Evolutionary conservation across 805 yeast species (phyloP).

Genomic region (Cyberlindnera maritima): DNA sequence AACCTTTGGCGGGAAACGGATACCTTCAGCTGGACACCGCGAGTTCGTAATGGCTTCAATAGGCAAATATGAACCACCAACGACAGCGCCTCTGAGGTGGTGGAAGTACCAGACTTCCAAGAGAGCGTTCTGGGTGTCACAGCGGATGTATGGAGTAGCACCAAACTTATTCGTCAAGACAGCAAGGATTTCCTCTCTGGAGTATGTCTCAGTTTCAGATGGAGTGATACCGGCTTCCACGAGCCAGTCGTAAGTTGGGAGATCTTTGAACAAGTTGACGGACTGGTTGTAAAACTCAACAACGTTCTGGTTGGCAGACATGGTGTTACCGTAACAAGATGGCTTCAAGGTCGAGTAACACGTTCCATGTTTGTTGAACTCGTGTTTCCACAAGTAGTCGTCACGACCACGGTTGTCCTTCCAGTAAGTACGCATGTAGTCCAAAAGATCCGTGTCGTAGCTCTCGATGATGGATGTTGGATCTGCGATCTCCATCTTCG

Average conservation of each 20-base stretch:
- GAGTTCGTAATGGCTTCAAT: conserved; percentile 55
- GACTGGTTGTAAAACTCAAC: conserved; percentile 17
- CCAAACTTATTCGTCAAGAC: conserved; percentile 13
- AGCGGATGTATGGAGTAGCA: conserved; percentile 17
- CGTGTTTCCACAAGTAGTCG: conserved; percentile 22
- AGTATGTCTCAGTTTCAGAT: conserved; percentile 10
- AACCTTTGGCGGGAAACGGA: conserved; percentile 53
- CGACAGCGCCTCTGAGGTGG: conserved; percentile 67
- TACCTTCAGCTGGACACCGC: conserved; percentile 68
- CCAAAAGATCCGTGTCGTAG: conserved; percentile 42
- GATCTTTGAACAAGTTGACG: conserved; percentile 7
- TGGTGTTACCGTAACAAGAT: conserved; percentile 12
- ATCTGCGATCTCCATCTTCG: conserved; percentile 47
- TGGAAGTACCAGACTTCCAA: conserved; percentile 38
- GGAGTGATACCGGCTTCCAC: conserved; percentile 18
- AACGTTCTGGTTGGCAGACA: conserved; percentile 9
- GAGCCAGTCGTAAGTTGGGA: conserved; percentile 20
- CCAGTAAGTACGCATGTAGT: conserved; percentile 64
- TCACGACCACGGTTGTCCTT: conserved; percentile 68
- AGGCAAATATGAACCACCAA: conserved; percentile 59
- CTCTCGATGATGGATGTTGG: conserved; percentile 38
- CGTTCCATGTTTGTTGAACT: conserved; percentile 23
- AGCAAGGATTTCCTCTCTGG: conserved; percentile 8
- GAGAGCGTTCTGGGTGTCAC: conserved; percentile 16
- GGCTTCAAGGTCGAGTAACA: conserved; percentile 21